Evolutionary conservation across 2,329 filamentous ascomycete species (phyloP), one percentile per base, ranked within the genome.

Genomic region (Alternaria gaisen): DNA sequence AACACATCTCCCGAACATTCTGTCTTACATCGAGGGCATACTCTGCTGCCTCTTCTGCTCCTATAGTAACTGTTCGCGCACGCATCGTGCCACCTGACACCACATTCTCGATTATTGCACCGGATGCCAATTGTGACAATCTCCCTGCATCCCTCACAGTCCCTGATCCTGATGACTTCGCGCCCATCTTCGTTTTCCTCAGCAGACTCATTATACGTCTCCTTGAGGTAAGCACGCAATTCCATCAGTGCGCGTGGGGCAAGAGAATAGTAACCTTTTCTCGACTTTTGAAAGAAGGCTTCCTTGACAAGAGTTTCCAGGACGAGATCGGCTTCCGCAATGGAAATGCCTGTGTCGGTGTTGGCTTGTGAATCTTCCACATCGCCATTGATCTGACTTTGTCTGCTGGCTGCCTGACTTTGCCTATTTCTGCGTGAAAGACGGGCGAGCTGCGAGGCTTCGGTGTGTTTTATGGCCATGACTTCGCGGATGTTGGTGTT

Each of bases 131-230:
- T 82, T 0, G 94, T 99, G 41, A 98, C 87, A 63, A 98, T 90
- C 66, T 97, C 93, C 77, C 88, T 91, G 79, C 95, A 99, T 0
- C 92, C 93, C 72, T 91, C 87, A 76, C 95, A 99, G 64, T 89
- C 88, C 80, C 95, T 97, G 76, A 99, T 91, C 64, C 88, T 88
- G 18, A 53, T 42, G 74, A 92, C 64, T 11, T 74, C 78, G 1
- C 80, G 80, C 0, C 81, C 75, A 34, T 87, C 87, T 10, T 87
- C 87, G 1, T 84, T 83, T 10, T 61, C 63, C 14, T 61, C 58
- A 1, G 87, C 86, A 0, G 85, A 80, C 56, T 96, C 91, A 74
- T 99, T 98, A 79, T 97, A 99, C 28, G 90, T 92, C 54, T 92
- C 91, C n/a, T 92, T 81, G 50, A 99, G 84, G 89, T 94, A 98